These are phyloP conservation scores for Taiozyma onychis DNA, from an alignment of 1,139 yeast species.

Conservation along the genomic window DNA sequence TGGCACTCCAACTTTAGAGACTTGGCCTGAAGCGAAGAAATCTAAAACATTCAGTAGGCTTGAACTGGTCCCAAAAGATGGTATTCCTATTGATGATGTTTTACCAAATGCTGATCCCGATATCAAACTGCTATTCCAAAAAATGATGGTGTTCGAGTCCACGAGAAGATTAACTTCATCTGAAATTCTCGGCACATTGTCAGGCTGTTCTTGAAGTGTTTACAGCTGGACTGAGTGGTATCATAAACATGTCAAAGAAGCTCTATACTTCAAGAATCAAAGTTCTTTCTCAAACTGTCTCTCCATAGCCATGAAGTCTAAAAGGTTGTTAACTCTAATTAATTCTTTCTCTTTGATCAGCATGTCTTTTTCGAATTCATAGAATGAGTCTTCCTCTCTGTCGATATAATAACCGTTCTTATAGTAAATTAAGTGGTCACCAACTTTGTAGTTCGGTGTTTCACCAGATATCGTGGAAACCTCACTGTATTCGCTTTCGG, in stretches of 20 bases:
- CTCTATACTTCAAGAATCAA: neutral
- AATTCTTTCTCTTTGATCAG: constrained; percentile 18
- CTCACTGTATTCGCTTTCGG: constrained; percentile 23
- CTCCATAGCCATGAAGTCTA: constrained; percentile 21
- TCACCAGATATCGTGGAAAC: constrained; percentile 20
- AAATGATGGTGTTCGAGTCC: constrained; percentile 37
- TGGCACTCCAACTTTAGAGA: constrained; percentile 58
- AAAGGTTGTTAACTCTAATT: constrained; percentile 12
- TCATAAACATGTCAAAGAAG: neutral
- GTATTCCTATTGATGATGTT: constrained; percentile 25
- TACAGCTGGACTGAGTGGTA: neutral
- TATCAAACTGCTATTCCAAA: constrained; percentile 14
- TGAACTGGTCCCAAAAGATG: constrained; percentile 31
- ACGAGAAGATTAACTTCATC: constrained; percentile 30
- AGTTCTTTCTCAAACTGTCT: constrained; percentile 12
- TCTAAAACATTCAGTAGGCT: constrained; percentile 35
- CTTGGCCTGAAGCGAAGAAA: constrained; percentile 42
- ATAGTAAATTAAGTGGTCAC: constrained; percentile 18
- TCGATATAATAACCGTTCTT: constrained; percentile 22
- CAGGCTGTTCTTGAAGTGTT: neutral
- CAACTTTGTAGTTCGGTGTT: constrained; percentile 22
- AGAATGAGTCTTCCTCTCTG: constrained; percentile 17
- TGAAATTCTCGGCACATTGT: constrained; percentile 15
- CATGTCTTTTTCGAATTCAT: constrained; percentile 16
- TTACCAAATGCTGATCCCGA: constrained; percentile 33